Evolutionary conservation across 2,329 filamentous ascomycete genomes (phyloP).

Genomic region (Cordyceps cateniannulata): DNA sequence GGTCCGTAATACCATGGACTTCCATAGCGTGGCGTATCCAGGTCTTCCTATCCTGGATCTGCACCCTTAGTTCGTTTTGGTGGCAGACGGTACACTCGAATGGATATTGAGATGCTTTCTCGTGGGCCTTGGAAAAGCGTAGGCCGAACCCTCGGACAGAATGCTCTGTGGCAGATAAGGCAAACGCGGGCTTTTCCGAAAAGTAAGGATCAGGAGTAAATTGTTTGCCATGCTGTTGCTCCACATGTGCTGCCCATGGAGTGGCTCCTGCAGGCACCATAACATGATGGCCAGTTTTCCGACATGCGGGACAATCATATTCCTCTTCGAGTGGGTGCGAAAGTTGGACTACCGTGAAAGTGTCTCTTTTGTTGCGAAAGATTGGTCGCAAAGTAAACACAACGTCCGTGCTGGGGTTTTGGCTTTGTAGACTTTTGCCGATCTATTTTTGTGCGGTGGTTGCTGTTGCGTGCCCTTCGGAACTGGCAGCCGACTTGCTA

Average conservation of each 20-base stretch:
- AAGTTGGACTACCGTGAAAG: background rate
- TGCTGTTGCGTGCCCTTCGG: background rate
- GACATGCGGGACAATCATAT: background rate
- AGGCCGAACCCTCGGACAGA: background rate
- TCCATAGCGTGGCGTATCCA: background rate
- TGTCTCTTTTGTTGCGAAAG: background rate
- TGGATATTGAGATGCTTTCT: background rate
- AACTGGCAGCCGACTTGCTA: background rate
- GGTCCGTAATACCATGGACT: background rate
- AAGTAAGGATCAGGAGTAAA: background rate
- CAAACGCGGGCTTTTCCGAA: background rate
- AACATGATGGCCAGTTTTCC: background rate
- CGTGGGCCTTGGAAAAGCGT: background rate
- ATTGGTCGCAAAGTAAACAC: background rate
- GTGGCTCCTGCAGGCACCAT: background rate
- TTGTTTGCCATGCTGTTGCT: background rate
- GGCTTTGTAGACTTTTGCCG: background rate
- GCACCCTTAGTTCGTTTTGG: background rate
- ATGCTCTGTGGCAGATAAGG: background rate
- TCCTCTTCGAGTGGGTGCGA: background rate
- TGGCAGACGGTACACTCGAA: background rate
- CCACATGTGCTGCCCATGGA: background rate
- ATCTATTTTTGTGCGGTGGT: background rate
- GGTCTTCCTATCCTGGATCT: background rate
- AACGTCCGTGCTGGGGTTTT: background rate